Conservation (phyloP, 352 stramenopile species). For the Achlya hypogyna region DNA sequence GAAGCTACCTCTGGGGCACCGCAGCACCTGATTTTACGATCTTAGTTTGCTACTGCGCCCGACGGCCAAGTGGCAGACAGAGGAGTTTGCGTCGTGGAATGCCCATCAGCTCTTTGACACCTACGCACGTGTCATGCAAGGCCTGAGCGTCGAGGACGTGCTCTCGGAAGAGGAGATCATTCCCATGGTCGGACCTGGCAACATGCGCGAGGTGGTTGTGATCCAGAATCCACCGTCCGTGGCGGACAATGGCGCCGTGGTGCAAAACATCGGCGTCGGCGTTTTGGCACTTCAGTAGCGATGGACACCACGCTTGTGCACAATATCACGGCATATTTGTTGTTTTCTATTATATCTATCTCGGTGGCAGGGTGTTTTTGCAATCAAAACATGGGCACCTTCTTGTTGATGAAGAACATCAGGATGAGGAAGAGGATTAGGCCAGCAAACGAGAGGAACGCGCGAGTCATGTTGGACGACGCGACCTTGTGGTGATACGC, state of each 20-base stretch:
- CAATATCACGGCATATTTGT: not conserved
- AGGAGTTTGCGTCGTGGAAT: constrained; percentile 1
- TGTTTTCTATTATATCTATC: not conserved
- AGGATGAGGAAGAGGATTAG: constrained; percentile 17
- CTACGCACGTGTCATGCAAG: not conserved
- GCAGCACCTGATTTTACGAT: not conserved
- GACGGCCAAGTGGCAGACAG: not conserved
- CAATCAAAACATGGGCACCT: constrained; percentile 11
- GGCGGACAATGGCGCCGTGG: not conserved
- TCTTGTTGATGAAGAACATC: constrained; percentile 15
- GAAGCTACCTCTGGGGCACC: not conserved
- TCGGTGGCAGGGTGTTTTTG: not conserved
- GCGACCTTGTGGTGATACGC: constrained; percentile 65
- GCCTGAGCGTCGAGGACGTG: not conserved
- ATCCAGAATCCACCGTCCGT: not conserved
- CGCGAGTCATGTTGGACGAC: constrained; percentile 54
- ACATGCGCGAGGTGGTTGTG: not conserved
- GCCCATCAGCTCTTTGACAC: constrained; percentile 2
- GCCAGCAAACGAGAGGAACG: constrained; percentile 9
- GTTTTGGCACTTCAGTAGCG: not conserved
- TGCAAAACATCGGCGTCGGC: constrained; percentile 7
- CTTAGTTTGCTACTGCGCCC: not conserved
- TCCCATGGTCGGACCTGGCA: not conserved
- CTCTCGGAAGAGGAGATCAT: not conserved
- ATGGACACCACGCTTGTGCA: not conserved